phyloP scores from a whole-genome alignment of 768 basidiomycete species.

The Scleroderma bovista region DNA sequence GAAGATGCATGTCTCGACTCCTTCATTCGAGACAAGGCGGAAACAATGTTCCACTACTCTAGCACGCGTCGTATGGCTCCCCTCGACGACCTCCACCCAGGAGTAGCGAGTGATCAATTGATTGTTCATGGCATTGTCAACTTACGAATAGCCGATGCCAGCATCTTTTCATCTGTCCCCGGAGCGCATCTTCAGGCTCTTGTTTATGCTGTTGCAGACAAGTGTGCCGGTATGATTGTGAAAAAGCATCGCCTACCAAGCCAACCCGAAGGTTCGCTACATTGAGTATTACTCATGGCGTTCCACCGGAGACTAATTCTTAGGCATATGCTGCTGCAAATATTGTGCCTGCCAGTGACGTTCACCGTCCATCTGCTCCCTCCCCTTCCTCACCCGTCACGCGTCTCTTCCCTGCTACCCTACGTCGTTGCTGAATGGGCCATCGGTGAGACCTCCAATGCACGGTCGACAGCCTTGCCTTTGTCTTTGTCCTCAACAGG shows the following conservation, averaged over 20 bases:
- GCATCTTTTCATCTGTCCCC: constrained; percentile 26
- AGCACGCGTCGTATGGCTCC: constrained; percentile 35
- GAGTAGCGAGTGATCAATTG: constrained; percentile 43
- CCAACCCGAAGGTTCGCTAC: background rate
- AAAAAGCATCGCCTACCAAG: background rate
- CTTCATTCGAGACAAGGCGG: constrained; percentile 1
- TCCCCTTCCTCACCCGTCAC: no score
- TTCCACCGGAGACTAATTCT: background rate
- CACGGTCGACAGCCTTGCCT: no score
- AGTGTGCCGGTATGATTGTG: constrained; percentile 32
- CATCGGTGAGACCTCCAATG: no score
- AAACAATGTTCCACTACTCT: constrained; percentile 32
- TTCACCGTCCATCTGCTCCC: no score
- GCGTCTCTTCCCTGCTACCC: no score
- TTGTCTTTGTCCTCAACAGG: no score
- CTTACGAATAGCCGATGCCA: constrained; percentile 37
- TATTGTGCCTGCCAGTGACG: no score
- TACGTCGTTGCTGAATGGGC: no score
- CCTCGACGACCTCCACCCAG: constrained; percentile 16
- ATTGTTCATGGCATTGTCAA: constrained; percentile 41
- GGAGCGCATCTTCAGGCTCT: constrained; percentile 32
- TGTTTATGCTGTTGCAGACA: constrained; percentile 32
- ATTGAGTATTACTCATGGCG: background rate
- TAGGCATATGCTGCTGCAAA: no score
- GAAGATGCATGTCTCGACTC: constrained; percentile 1